Evolutionary conservation across 208 protist species (phyloP).

Genomic region (Naegleria lovaniensis): DNA sequence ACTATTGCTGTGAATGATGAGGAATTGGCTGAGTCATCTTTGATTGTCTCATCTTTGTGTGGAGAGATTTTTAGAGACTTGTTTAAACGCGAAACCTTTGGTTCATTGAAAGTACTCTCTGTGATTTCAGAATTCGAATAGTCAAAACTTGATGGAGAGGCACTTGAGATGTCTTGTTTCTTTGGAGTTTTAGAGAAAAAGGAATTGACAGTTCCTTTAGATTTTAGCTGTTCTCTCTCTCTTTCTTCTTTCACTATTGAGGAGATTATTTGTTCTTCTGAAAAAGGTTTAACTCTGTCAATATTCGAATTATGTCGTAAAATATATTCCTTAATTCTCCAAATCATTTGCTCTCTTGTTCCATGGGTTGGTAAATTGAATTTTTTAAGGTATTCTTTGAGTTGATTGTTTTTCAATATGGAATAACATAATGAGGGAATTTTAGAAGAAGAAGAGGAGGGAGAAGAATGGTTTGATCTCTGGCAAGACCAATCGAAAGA

Average conservation of each 20-base stretch:
- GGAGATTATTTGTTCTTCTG: background rate
- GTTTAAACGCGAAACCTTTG: background rate
- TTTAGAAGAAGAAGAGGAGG: background rate
- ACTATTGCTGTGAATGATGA: background rate
- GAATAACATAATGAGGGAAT: background rate
- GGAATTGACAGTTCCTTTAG: background rate
- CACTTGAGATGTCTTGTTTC: background rate
- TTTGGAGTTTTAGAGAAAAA: background rate
- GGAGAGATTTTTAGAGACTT: background rate
- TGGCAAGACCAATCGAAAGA: background rate
- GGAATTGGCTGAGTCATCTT: background rate
- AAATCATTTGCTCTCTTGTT: background rate
- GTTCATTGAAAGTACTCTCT: background rate
- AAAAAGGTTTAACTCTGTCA: background rate
- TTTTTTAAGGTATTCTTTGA: background rate
- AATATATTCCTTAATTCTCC: conserved; percentile 3
- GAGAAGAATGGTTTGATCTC: background rate
- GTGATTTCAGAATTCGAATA: background rate
- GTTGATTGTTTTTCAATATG: background rate
- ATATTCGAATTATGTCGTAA: background rate
- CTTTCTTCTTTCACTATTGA: background rate
- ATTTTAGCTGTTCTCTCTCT: background rate
- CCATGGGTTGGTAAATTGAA: background rate
- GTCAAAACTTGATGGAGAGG: background rate
- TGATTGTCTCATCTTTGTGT: background rate